Percentiles rank a stretch among this genome's conserved stretches.
Conservation (phyloP, 116 monocot genomes). For the Dioscorea cayenensis region DNA sequence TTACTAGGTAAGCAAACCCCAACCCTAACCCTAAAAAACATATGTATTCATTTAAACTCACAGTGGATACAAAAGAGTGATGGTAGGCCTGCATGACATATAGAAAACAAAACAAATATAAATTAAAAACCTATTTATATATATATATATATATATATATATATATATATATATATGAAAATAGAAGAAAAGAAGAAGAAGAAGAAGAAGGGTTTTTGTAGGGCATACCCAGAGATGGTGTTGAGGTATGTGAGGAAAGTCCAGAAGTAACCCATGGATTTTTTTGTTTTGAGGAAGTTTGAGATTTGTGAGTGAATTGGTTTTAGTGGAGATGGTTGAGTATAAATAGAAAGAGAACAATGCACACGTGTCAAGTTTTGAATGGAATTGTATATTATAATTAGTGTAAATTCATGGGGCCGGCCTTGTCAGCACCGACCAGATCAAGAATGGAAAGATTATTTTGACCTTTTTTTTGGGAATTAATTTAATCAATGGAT, state of each 20-base stretch:
- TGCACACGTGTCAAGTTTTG: neutral
- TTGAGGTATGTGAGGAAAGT: slow-evolving; percentile 32
- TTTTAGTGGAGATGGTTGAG: neutral
- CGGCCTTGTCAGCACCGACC: no score
- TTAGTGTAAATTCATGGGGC: no score
- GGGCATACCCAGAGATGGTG: slow-evolving; percentile 43
- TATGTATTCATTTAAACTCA: slow-evolving; percentile 22
- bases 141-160: no score
- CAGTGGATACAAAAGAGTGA: slow-evolving; percentile 70
- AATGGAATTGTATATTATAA: no score
- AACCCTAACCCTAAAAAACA: neutral
- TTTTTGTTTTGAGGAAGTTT: neutral
- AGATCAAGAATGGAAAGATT: no score
- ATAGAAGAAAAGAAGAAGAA: neutral
- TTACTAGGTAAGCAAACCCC: neutral
- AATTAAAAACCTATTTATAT: no score
- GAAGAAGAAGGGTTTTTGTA: neutral
- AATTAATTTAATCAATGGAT: no score
- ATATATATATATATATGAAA: neutral
- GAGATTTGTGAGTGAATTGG: neutral
- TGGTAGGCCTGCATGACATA: slow-evolving; percentile 32
- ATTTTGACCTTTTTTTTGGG: no score
- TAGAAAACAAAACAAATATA: neutral
- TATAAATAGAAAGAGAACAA: neutral
- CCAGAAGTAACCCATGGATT: slow-evolving; percentile 32